Evolutionary conservation across 106 monocot genomes (phyloP).

Genomic region (Dioscorea alata): DNA sequence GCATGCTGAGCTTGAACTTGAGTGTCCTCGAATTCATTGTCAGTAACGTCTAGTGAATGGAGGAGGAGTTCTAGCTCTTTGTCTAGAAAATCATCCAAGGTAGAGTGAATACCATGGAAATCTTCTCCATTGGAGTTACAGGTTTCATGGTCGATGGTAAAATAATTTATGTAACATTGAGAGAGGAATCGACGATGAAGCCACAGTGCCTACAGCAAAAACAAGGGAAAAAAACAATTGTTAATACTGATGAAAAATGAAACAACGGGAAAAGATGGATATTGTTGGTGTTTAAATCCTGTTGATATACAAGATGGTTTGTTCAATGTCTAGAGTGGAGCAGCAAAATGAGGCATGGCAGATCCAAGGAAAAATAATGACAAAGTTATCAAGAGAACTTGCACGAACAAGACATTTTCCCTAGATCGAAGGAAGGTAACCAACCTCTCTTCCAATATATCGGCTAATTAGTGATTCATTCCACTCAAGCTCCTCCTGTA

Average conservation of each 20-base stretch:
- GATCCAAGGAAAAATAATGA: too few relatives aligned
- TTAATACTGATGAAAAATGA: neutral
- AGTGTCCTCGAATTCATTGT: slow-evolving; percentile 53
- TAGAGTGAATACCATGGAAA: neutral
- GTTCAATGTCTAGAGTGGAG: too few relatives aligned
- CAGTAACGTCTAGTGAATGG: slow-evolving; percentile 18
- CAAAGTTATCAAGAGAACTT: too few relatives aligned
- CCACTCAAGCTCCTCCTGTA: slow-evolving; percentile 68
- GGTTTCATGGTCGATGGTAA: neutral
- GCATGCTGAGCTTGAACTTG: slow-evolving; percentile 46
- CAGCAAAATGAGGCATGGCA: too few relatives aligned
- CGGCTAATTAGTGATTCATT: slow-evolving; percentile 46
- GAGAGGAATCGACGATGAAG: slow-evolving; percentile 64
- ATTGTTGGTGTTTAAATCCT: too few relatives aligned
- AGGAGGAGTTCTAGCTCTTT: slow-evolving; percentile 40
- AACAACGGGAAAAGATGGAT: too few relatives aligned
- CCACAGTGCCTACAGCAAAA: slow-evolving; percentile 60
- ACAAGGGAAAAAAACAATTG: neutral
- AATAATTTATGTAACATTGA: slow-evolving; percentile 47
- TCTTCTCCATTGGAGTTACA: neutral
- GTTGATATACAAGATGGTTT: too few relatives aligned
- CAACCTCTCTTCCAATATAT: slow-evolving; percentile 68
- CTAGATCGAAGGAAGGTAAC: neutral
- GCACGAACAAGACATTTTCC: neutral
- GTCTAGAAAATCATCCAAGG: slow-evolving; percentile 29